A percentile compares a stretch with the other conserved stretches of the same genome.
Evolutionary conservation across 208 protist genomes (phyloP).

Genomic region (Trypanosoma grayi): DNA sequence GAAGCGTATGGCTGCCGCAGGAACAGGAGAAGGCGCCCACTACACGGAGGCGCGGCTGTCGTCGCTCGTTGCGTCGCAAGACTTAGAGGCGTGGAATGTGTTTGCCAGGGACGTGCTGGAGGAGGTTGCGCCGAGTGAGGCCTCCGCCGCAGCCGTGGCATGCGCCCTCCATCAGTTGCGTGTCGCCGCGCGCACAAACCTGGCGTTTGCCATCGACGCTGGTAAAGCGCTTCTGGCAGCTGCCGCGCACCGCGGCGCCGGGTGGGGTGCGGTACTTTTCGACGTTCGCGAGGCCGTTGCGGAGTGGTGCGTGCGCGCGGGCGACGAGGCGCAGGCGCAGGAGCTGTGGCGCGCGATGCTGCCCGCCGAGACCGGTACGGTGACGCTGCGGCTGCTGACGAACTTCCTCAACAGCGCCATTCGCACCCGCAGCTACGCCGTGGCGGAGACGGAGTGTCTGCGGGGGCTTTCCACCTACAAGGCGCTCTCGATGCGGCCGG

Average conservation of each 20-base stretch:
- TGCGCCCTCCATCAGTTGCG: not conserved
- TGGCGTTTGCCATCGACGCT: slow-evolving; percentile 7
- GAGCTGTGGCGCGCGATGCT: slow-evolving; percentile 25
- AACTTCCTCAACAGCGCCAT: slow-evolving; percentile 69
- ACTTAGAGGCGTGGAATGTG: slow-evolving; percentile 9
- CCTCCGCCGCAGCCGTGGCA: not conserved
- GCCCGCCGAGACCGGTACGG: slow-evolving; percentile 18
- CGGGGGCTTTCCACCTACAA: slow-evolving; percentile 57
- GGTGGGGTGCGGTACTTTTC: slow-evolving; percentile 13
- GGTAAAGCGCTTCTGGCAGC: not conserved
- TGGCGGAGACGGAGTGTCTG: slow-evolving; percentile 66
- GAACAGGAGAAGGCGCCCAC: not conserved
- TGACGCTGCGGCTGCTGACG: slow-evolving; percentile 72
- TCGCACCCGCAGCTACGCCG: slow-evolving; percentile 63
- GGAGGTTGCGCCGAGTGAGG: not conserved
- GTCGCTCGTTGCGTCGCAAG: slow-evolving; percentile 1
- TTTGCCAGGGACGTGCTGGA: slow-evolving; percentile 8
- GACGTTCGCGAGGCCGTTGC: slow-evolving; percentile 21
- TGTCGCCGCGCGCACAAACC: not conserved
- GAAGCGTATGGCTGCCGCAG: not conserved
- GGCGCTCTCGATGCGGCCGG: slow-evolving; percentile 34
- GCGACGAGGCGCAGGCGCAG: slow-evolving; percentile 25
- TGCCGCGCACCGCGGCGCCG: slow-evolving; percentile 5
- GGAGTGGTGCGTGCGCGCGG: slow-evolving; percentile 22
- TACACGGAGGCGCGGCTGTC: slow-evolving; percentile 8